A percentile compares a stretch with the other conserved stretches of the same genome.
Evolutionary conservation across 2,329 filamentous ascomycete species (phyloP).

Genomic region (Stenocarpella maydis): DNA sequence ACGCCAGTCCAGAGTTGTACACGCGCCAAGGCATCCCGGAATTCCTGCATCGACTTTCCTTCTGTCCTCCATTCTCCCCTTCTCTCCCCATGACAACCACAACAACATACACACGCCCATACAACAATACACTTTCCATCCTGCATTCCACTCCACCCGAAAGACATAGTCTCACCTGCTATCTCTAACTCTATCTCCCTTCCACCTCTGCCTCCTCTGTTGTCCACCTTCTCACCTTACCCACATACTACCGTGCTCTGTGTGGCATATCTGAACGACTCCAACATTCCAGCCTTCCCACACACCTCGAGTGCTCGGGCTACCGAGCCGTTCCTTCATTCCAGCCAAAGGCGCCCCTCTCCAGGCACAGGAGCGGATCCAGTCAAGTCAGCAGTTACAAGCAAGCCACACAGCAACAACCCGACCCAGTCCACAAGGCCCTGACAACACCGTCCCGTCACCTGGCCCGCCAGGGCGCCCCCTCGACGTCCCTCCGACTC

Average conservation of each 20-base stretch:
- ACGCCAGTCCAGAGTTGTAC: conserved; percentile 21
- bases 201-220: conserved; percentile 3
- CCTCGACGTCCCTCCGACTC: conserved; percentile 34
- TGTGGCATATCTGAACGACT: neutral
- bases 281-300: conserved; percentile 11
- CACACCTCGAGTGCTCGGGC: neutral
- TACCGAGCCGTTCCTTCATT: conserved; percentile 12
- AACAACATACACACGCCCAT: neutral
- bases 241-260: neutral
- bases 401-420: neutral
- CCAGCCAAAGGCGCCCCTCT: conserved; percentile 15
- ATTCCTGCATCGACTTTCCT: conserved; percentile 30
- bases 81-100: conserved; percentile 15
- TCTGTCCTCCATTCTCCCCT: conserved; percentile 4
- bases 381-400: neutral
- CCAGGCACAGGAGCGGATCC: conserved; percentile 4
- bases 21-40: conserved; percentile 24
- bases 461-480: conserved; percentile 32
- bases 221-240: conserved; percentile 22
- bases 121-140: conserved; percentile 19
- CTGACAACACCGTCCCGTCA: conserved; percentile 17
- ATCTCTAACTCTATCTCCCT: neutral
- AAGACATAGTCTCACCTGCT: conserved; percentile 29
- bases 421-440: neutral
- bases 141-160: conserved; percentile 33